These are phyloP conservation scores for Yamadazyma diospyri DNA, from an alignment of 1,139 yeast species.

Conservation along the genomic window DNA sequence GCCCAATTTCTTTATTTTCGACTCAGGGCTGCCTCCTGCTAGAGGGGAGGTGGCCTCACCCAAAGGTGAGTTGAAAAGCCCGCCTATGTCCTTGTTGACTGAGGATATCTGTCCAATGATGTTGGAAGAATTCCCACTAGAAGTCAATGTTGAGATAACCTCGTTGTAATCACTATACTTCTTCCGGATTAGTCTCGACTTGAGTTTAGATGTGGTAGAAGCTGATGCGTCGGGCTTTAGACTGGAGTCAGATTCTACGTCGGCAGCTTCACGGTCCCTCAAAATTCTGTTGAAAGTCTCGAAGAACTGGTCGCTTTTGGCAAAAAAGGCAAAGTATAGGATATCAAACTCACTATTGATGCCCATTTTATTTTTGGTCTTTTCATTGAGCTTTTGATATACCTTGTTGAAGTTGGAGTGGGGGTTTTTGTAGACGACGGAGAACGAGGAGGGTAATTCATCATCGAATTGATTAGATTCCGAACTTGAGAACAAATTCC, in stretches of 20 bases:
- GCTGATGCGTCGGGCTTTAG: not conserved
- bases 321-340: conserved; percentile 65
- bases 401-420: conserved; percentile 6
- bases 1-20: conserved; percentile 14
- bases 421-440: conserved; percentile 5
- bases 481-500: conserved; percentile 16
- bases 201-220: conserved; percentile 5
- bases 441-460: conserved; percentile 11
- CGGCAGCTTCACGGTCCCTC: conserved; percentile 12
- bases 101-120: conserved; percentile 13
- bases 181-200: conserved; percentile 10
- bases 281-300: conserved; percentile 21
- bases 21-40: not conserved
- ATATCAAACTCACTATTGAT: conserved; percentile 49
- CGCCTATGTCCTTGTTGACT: conserved; percentile 10
- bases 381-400: conserved; percentile 13
- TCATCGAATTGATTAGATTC: conserved; percentile 7
- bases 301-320: conserved; percentile 26
- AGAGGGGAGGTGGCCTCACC: too few relatives aligned
- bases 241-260: conserved; percentile 1
- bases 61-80: conserved; percentile 1
- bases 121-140: conserved; percentile 11
- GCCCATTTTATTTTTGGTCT: conserved; percentile 28
- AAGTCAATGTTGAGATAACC: conserved; percentile 15
- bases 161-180: conserved; percentile 3